Conservation (phyloP, 2,329 filamentous ascomycete species). For the Cladorrhinum sp. region DNA sequence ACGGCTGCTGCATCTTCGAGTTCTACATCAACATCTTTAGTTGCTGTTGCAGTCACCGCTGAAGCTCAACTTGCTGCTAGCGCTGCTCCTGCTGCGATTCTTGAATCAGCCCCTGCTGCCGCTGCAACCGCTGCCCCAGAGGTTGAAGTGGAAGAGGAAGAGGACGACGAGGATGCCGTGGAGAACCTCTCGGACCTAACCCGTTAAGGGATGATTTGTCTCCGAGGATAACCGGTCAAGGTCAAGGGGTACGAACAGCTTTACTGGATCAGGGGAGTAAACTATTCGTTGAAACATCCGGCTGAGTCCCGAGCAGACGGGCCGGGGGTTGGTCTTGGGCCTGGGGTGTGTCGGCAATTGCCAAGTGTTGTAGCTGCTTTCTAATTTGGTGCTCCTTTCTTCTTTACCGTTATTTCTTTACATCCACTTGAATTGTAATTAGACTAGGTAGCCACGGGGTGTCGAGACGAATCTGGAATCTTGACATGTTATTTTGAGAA, state of each 20-base stretch:
- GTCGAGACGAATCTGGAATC: constrained; percentile 6
- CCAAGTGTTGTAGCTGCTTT: constrained; percentile 1
- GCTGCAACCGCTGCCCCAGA: constrained; percentile 12
- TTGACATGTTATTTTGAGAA: constrained; percentile 7
- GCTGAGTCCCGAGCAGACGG: background rate
- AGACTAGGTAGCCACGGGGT: background rate
- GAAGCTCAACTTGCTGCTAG: constrained; percentile 4
- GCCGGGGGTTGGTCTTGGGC: background rate
- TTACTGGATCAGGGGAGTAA: background rate
- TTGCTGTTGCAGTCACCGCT: constrained; percentile 5
- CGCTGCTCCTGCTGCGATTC: constrained; percentile 11
- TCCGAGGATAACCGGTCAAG: background rate
- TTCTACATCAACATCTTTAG: background rate
- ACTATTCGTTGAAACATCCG: background rate
- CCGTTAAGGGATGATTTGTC: constrained; percentile 17
- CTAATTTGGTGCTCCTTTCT: constrained; percentile 1
- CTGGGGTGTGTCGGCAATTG: background rate
- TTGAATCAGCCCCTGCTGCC: constrained; percentile 12
- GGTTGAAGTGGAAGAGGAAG: background rate
- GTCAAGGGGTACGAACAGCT: no score
- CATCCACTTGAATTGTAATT: background rate
- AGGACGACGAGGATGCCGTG: constrained; percentile 3
- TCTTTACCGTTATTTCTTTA: constrained; percentile 2
- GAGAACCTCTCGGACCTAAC: constrained; percentile 29
- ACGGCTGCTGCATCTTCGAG: background rate